These are phyloP conservation scores for Mycena filopes DNA, from an alignment of 768 basidiomycete species.

Conservation along the genomic window DNA sequence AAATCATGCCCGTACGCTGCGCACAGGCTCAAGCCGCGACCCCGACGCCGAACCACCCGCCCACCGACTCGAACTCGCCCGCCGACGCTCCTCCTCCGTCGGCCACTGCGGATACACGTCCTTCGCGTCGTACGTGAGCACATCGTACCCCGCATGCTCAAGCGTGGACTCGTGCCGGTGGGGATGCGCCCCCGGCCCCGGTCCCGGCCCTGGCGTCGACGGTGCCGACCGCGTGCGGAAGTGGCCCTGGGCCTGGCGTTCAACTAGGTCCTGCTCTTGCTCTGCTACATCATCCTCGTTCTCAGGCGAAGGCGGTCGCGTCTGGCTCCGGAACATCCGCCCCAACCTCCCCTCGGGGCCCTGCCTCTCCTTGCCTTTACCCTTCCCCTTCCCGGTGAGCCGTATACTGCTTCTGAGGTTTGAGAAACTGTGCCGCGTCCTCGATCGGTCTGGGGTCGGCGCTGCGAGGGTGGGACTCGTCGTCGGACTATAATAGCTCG, in stretches of 20 bases:
- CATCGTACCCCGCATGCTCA: constrained; percentile 30
- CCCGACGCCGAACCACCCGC: neutral
- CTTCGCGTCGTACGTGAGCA: constrained; percentile 29
- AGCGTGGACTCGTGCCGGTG: constrained; percentile 31
- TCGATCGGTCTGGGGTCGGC: neutral
- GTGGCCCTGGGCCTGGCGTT: neutral
- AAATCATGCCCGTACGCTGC: constrained; percentile 5
- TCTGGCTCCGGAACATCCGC: constrained; percentile 3
- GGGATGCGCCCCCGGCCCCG: too few relatives aligned
- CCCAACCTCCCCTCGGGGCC: neutral
- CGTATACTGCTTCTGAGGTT: constrained; percentile 8
- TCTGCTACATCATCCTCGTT: neutral
- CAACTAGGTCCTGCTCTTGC: neutral
- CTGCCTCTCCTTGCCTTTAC: constrained; percentile 11
- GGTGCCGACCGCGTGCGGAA: constrained; percentile 20
- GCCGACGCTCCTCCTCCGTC: constrained; percentile 17
- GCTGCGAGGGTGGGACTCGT: neutral
- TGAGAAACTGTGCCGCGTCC: constrained; percentile 16
- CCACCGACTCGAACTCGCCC: neutral
- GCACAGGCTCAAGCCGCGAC: constrained; percentile 25
- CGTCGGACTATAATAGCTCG: too few relatives aligned
- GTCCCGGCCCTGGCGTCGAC: too few relatives aligned
- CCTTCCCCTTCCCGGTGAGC: constrained; percentile 11
- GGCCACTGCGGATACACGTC: constrained; percentile 31
- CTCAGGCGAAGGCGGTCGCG: constrained; percentile 7